Conservation (phyloP, 805 yeast species). For the Yarrowia porcina region DNA sequence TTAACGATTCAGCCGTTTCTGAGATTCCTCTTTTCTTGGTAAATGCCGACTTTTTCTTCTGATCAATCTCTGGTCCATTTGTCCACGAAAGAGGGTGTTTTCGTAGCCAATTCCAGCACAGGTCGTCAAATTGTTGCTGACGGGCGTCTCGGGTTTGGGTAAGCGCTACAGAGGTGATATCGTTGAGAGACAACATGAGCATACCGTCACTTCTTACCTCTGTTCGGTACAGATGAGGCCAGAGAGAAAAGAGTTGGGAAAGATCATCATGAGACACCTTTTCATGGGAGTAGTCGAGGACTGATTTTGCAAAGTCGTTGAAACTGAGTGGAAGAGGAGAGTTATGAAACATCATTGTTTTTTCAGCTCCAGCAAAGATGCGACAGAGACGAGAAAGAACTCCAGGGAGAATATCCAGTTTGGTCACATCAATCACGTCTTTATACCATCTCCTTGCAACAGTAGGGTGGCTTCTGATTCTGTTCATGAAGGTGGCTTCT, state of each 20-base stretch:
- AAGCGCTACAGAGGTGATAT: neutral
- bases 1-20: neutral
- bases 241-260: conserved; percentile 30
- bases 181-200: conserved; percentile 9
- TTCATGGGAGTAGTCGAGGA: conserved; percentile 30
- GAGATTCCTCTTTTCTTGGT: neutral
- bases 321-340: conserved; percentile 32
- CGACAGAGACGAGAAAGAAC: conserved; percentile 29
- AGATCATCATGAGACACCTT: conserved; percentile 30
- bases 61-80: neutral
- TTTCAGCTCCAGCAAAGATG: conserved; percentile 31
- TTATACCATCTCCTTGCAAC: conserved; percentile 2
- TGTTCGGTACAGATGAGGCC: conserved; percentile 33
- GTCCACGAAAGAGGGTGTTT: neutral
- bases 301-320: conserved; percentile 29
- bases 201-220: conserved; percentile 26
- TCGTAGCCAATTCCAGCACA: conserved; percentile 8
- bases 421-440: conserved; percentile 2
- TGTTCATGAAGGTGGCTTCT: conserved; percentile 18
- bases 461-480: conserved; percentile 4
- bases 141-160: conserved; percentile 1
- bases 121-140: conserved; percentile 3
- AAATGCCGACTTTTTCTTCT: neutral
- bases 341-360: conserved; percentile 25
- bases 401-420: conserved; percentile 21